Evolutionary conservation across 306 rosid genomes (phyloP), one percentile per base, ranked within the genome.

Genomic region (Cicer cuneatum): DNA sequence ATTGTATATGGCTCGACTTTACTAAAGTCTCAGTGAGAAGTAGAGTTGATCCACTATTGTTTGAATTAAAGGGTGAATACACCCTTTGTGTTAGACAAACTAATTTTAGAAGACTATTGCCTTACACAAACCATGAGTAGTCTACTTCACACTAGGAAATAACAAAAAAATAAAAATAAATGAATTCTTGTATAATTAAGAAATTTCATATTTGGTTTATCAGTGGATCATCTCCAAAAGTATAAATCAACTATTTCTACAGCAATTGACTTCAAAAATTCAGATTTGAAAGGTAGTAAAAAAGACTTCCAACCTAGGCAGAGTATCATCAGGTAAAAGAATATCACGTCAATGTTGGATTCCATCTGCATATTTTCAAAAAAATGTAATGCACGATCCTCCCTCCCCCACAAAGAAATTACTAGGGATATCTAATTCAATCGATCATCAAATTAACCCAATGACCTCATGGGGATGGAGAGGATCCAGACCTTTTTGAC

Each of bases 81-180:
- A 69, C 8, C 18, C 74, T 52, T 15, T 10, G 11, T 33, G 33
- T 5, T 15, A 33, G 18, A 59, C 42, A 11, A 59, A 59, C 5
- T 59, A 18, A 29, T 10, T 33, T 61, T 39, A 38, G 24, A 61
- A 41, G 40, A 76, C 40, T 8, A 37, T 40, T 75, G 58, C 48
- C 48, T 75, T 18, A 61, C 70, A 68, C 37, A 71, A 37, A 42
- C 5, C 49, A 51, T 49, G 48, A 29, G 35, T 29, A 14, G 69
- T 18, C 56, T 52, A 71, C n/a, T n/a, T 59, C 66, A 60, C 12
- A 68, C 10, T 29, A 19, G 76, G 49, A 77, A 52, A 51, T 12
- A 68, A 37, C 0, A 16, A 6, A 16, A 29, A 29, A 29, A 29
- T 29, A 29, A 29, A 29, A 29, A 29, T 29, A 29, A 29, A 29